Percentiles rank a stretch among this genome's conserved stretches.
Conservation (phyloP, 352 stramenopile genomes). For the Phytophthora crassamura region DNA sequence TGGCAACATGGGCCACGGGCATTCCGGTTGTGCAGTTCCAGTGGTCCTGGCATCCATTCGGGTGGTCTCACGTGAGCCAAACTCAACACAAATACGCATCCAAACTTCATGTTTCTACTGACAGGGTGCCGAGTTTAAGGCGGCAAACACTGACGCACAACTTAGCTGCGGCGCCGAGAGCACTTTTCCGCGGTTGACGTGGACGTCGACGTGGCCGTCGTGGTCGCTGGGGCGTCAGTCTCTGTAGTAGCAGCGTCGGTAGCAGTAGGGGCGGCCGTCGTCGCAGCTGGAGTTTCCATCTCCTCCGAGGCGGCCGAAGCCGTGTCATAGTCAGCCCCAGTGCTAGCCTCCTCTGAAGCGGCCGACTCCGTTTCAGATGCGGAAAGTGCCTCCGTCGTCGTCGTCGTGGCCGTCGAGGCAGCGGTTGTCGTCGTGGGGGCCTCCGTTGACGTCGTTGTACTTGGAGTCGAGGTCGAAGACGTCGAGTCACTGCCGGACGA, state of each 20-base stretch:
- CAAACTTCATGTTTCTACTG: conserved; percentile 18
- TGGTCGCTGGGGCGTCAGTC: conserved; percentile 19
- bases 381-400: conserved; percentile 7
- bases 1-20: neutral
- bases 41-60: conserved; percentile 1
- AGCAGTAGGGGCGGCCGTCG: conserved; percentile 18
- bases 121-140: neutral
- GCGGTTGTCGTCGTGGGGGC: conserved; percentile 11
- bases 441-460: conserved; percentile 1
- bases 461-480: conserved; percentile 13
- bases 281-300: neutral
- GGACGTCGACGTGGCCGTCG: conserved; percentile 1
- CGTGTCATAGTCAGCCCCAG: conserved; percentile 26
- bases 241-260: conserved; percentile 16
- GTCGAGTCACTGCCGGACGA: conserved; percentile 12
- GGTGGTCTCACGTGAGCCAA: neutral
- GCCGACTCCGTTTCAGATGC: neutral
- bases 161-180: conserved; percentile 28
- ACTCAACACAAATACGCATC: conserved; percentile 21
- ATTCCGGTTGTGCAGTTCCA: conserved; percentile 3
- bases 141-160: neutral
- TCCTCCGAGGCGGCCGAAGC: conserved; percentile 8
- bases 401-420: conserved; percentile 4
- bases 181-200: conserved; percentile 22
- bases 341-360: conserved; percentile 15